phyloP scores from a whole-genome alignment of 768 basidiomycete genomes.

The Clitopilus passeckerianus region DNA sequence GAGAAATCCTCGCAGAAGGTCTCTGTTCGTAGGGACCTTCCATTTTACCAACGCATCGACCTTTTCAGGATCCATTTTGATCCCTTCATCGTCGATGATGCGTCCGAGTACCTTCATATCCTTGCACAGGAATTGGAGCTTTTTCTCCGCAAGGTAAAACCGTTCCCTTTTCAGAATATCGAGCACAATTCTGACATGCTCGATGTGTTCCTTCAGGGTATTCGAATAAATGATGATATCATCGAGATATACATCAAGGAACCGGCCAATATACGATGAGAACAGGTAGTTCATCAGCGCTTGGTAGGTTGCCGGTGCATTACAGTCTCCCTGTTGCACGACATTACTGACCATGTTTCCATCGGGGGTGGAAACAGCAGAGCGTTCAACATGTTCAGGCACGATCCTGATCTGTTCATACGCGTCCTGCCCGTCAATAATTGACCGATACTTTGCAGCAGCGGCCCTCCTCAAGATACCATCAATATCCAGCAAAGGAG shows the following conservation, averaged over 20 bases:
- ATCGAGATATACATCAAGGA: slow-evolving; percentile 28
- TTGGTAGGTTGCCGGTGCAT: neutral
- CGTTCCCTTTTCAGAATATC: neutral
- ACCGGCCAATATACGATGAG: neutral
- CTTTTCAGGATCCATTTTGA: slow-evolving; percentile 28
- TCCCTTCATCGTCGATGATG: slow-evolving; percentile 12
- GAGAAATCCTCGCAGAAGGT: slow-evolving; percentile 21
- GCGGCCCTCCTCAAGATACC: neutral
- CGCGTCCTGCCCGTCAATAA: neutral
- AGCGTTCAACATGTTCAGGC: neutral
- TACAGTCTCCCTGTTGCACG: neutral
- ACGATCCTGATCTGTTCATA: slow-evolving; percentile 1
- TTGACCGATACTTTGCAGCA: neutral
- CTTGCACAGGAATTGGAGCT: slow-evolving; percentile 8
- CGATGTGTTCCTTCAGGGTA: slow-evolving; percentile 29
- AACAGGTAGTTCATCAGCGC: neutral
- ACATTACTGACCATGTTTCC: slow-evolving; percentile 1
- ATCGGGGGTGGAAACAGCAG: neutral
- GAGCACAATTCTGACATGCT: slow-evolving; percentile 26
- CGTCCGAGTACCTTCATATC: slow-evolving; percentile 24
- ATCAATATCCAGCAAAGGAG: neutral
- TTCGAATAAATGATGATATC: slow-evolving; percentile 36
- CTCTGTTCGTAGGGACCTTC: slow-evolving; percentile 15
- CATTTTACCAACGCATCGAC: slow-evolving; percentile 20
- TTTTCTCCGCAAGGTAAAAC: slow-evolving; percentile 1